Base-by-base conservation (phyloP, 75 land plant genomes). In the Pinus tabuliformis region DNA sequence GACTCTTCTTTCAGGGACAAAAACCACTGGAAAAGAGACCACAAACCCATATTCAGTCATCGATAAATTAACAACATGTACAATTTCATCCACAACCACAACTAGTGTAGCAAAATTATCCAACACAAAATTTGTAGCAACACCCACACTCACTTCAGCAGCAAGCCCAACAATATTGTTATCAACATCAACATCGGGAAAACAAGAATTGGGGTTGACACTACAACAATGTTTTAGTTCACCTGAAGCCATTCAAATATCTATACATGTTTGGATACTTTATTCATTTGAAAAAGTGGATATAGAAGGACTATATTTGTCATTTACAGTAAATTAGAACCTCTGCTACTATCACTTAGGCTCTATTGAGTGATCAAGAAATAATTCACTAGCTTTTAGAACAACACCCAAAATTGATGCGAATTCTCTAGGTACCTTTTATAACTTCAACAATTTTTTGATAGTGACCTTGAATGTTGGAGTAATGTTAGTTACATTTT, bases 181-280 rank as follows among this genome's bases (percentile, higher is more conserved):
- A 80, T 76, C 84, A 86, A 64, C 57, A 70, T 20, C 83, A 76
- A 73, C 91, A 81, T 61, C 86, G 85, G 61, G 86, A 84, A 6
- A 89, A 74, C 85, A 92, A 72, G 98, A 97, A 74, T 75, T 91
- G 26, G 86, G 81, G 60, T 79, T 81, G 77, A 75, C 92, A 18
- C 79, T 95, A 26, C 99, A 92, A 56, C 89, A 95, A 72, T 91
- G 84, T 58, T 91, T 97, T 70, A 83, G 85, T 60, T 92, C 95
- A 58, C 99, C 99, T 16, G 98, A 95, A 83, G 91, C 99, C 45
- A 95, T 97, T 79, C 99, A 97, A 93, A 98, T 95, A 81, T 30
- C 30, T 56, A 5, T 66, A 54, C 26, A 2, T 73, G 5, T 52
- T 33, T 4, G 75, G 22, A 18, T 73, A 3, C 26, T 17, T 16